Evolutionary conservation across 164 flowering plant genomes (phyloP).

Genomic region (Stephania cephalantha): DNA sequence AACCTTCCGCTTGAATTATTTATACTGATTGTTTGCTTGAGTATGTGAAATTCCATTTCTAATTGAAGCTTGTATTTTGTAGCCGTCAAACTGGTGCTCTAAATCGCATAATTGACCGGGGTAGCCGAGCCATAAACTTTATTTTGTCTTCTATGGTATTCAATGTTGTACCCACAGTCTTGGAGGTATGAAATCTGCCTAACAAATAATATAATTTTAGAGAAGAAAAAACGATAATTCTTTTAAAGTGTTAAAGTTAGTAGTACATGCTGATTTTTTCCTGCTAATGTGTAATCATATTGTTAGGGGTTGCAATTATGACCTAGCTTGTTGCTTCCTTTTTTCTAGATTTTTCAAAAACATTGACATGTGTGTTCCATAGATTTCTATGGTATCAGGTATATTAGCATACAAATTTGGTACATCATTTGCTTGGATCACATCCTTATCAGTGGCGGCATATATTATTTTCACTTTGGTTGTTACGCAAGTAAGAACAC

Average conservation of each 20-base stretch:
- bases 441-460: conserved; percentile 85
- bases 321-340: background rate
- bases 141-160: conserved; percentile 89
- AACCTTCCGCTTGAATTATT: background rate
- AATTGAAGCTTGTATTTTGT: conserved; percentile 19
- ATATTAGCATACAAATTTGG: conserved; percentile 98
- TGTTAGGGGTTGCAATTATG: conserved; percentile 1
- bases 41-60: conserved; percentile 7
- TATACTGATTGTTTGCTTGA: background rate
- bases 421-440: conserved; percentile 94
- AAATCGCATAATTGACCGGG: conserved; percentile 93
- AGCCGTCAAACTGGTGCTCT: conserved; percentile 98
- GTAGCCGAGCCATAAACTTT: conserved; percentile 97
- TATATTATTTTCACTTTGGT: conserved; percentile 76
- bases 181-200: conserved; percentile 58
- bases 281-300: background rate
- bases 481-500: conserved; percentile 75
- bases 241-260: background rate
- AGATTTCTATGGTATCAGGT: conserved; percentile 99
- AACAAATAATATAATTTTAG: background rate
- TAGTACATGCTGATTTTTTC: background rate
- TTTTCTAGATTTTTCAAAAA: background rate
- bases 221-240: background rate
- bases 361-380: conserved; percentile 28
- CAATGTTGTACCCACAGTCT: conserved; percentile 89